Conservation (phyloP, 306 rosid genomes). For the Datisca glomerata region DNA sequence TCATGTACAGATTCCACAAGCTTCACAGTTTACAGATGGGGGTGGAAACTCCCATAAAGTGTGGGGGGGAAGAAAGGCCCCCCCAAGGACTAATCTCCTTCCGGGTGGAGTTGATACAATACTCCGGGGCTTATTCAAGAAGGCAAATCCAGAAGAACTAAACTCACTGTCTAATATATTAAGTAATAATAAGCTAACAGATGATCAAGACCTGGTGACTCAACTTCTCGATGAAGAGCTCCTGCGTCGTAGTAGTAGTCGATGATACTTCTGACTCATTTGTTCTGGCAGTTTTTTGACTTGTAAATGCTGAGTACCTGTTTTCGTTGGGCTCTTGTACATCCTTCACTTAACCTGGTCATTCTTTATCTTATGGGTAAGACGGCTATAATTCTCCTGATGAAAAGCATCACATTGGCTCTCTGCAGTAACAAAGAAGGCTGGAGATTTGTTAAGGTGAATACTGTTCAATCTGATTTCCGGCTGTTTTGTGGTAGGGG, state of each 20-base stretch:
- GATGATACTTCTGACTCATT: conserved; percentile 36
- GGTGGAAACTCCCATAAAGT: conserved; percentile 15
- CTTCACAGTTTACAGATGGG: conserved; percentile 23
- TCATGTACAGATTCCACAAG: conserved; percentile 63
- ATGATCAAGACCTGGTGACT: conserved; percentile 30
- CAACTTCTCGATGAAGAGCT: conserved; percentile 66
- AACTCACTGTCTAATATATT: conserved; percentile 50
- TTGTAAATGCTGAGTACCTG: conserved; percentile 45
- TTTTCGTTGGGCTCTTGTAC: conserved; percentile 26
- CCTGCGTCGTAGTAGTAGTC: conserved; percentile 32
- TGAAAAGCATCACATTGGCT: not conserved
- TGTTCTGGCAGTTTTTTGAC: conserved; percentile 23
- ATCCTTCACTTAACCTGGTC: conserved; percentile 31
- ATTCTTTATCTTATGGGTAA: conserved; percentile 18
- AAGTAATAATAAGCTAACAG: conserved; percentile 33
- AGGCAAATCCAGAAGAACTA: conserved; percentile 64
- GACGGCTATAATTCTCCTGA: no score
- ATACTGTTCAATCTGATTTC: not conserved
- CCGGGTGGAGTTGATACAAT: conserved; percentile 23
- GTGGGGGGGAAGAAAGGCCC: conserved; percentile 3
- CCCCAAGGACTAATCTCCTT: conserved; percentile 11
- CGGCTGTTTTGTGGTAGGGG: conserved; percentile 4
- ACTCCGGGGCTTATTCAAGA: conserved; percentile 46
- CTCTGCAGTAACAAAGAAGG: not conserved
- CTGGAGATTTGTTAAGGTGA: conserved; percentile 8